Percentiles rank a stretch among this genome's conserved stretches.
phyloP scores from a whole-genome alignment of 352 stramenopile species.

The Phytophthora crassamura region DNA sequence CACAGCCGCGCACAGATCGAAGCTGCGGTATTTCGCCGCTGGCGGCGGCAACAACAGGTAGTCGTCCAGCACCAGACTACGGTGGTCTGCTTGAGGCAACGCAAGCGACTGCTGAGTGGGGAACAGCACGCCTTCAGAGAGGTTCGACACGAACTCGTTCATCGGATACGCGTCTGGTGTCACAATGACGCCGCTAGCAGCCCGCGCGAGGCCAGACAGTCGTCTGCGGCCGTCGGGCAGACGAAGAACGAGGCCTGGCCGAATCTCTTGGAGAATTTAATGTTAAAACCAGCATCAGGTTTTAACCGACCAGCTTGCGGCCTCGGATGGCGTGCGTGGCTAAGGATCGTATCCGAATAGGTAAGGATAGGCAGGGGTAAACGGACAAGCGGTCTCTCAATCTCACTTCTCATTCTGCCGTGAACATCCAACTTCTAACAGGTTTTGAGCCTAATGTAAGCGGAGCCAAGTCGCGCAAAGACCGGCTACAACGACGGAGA shows the following conservation, averaged over 20 bases:
- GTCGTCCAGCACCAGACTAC: constrained; percentile 23
- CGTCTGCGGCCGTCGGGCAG: constrained; percentile 61
- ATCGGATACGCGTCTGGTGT: constrained; percentile 64
- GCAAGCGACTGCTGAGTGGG: constrained; percentile 14
- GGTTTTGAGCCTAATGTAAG: no score
- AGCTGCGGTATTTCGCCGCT: constrained; percentile 12
- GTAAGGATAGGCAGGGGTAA: no score
- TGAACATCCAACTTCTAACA: no score
- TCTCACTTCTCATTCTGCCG: no score
- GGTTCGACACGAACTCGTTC: constrained; percentile 55
- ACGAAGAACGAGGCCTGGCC: constrained; percentile 56
- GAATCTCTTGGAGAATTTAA: constrained; percentile 50
- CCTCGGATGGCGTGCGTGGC: no score
- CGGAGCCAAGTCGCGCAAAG: no score
- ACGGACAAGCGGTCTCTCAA: no score
- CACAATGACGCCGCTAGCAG: constrained; percentile 51
- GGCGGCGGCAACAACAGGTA: constrained; percentile 19
- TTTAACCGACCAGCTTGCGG: no score
- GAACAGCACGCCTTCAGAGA: constrained; percentile 23
- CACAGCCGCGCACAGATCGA: constrained; percentile 29
- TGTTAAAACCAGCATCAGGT: no score
- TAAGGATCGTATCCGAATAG: no score
- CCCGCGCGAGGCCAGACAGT: constrained; percentile 72
- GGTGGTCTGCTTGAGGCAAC: constrained; percentile 10
- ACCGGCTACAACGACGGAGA: no score